Evolutionary conservation across 768 basidiomycete species (phyloP), one percentile per base, ranked within the genome.

Genomic region (Trametes maxima): DNA sequence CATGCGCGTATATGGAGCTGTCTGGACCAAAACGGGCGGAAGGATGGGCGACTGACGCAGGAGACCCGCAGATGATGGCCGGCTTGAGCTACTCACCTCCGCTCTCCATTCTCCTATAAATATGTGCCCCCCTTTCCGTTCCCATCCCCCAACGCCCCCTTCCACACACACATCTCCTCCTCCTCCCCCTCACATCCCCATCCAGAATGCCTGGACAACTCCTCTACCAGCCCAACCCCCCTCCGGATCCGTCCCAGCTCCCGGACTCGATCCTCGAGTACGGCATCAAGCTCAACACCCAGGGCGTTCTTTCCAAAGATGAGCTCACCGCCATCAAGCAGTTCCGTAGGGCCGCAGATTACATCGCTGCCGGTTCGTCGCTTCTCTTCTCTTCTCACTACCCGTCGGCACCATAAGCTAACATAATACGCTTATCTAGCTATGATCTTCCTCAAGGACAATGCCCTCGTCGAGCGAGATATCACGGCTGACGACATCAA

Each of bases 361-460:
- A 89, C 66, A 85, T 90, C 51, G 79, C 88, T 54, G 86, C 87
- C 36, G 86, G 87, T 86, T 60, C n/a, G 76, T 66, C 37, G 48
- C 55, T 47, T 54, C 6, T n/a, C 64, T 40, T 12, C 25, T 17
- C 24, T 19, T 44, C 25, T 14, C 28, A 19, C 12, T n/a, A 19
- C 36, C 22, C 22, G 33, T 17, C 16, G 8, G 8, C 54, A 44
- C 54, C 45, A 24, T 39, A 10, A 24, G 37, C 17, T 46, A n/a
- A 57, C 4, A 19, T 39, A 48, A 19, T 25, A 17, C 43, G 42
- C 45, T 33, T 68, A 57, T 66, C 55, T 24, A 86, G 91, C 91
- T 1, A 92, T 90, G 89, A 94, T 95, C 63, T 95, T 92, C 77
- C 77, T 96, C 59, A 86, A 82, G 62, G 77, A 82, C 65, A 90